These are phyloP conservation scores for Ceratocystis cubensis DNA, from an alignment of 2,329 filamentous ascomycete genomes.

Conservation along the genomic window DNA sequence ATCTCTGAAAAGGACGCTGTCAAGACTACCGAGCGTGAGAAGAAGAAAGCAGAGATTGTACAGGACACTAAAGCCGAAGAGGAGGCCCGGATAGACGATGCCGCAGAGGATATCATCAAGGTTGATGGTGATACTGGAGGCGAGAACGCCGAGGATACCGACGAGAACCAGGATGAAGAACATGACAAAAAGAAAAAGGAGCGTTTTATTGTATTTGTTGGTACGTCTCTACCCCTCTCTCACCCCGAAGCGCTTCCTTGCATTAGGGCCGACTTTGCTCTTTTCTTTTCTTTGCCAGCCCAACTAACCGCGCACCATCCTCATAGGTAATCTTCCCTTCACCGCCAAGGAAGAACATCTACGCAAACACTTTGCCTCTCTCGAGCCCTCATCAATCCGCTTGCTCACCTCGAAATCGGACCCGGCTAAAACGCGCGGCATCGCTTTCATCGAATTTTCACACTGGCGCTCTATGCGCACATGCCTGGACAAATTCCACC, in stretches of 20 bases:
- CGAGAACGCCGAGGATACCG: conserved; percentile 23
- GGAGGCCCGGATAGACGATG: conserved; percentile 19
- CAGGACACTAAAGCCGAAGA: conserved; percentile 20
- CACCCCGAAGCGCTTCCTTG: neutral
- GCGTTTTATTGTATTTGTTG: conserved; percentile 69
- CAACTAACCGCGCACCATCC: conserved; percentile 24
- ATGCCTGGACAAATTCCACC: conserved; percentile 81
- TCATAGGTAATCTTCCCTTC: conserved; percentile 71
- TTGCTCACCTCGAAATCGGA: conserved; percentile 56
- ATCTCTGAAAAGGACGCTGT: conserved; percentile 27
- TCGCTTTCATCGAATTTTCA: conserved; percentile 82
- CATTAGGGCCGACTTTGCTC: conserved; percentile 19
- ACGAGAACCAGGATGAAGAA: conserved; percentile 26
- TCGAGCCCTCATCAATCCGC: conserved; percentile 58
- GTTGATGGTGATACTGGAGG: conserved; percentile 25
- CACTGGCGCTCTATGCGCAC: conserved; percentile 84
- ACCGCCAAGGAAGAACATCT: conserved; percentile 60
- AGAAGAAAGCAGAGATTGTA: conserved; percentile 23
- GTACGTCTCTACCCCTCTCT: conserved; percentile 30
- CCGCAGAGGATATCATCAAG: conserved; percentile 24
- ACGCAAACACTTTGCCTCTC: conserved; percentile 61
- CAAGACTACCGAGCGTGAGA: conserved; percentile 21
- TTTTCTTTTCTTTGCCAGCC: conserved; percentile 5
- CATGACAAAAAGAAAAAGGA: conserved; percentile 27
- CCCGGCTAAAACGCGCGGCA: conserved; percentile 55